Evolutionary conservation across 1,284 basidiomycete species (phyloP).

Genomic region (Entoloma clypeatum): DNA sequence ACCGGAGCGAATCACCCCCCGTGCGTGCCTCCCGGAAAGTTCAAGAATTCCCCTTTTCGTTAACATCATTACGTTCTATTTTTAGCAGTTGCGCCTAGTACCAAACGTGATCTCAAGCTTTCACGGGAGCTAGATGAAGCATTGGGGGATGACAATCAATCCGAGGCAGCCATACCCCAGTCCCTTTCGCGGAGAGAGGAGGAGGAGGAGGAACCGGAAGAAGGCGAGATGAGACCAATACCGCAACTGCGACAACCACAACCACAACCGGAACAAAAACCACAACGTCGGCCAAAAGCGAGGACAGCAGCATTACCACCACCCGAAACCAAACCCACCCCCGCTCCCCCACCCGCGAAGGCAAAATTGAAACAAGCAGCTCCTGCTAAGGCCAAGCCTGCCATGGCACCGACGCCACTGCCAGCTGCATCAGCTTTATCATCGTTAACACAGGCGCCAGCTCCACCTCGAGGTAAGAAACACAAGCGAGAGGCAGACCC

Average conservation of each 20-base stretch:
- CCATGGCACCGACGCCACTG: constrained; percentile 11
- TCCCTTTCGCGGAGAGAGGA: constrained; percentile 29
- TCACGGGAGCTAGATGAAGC: constrained; percentile 30
- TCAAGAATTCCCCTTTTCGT: not conserved
- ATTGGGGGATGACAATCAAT: constrained; percentile 41
- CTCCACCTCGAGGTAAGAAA: constrained; percentile 23
- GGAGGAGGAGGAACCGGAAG: constrained; percentile 44
- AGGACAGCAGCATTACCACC: constrained; percentile 8
- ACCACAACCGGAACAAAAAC: constrained; percentile 14
- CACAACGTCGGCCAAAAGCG: constrained; percentile 10
- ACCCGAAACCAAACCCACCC: constrained; percentile 18
- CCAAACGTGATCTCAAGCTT: constrained; percentile 28
- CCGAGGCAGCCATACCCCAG: constrained; percentile 33
- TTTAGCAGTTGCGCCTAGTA: constrained; percentile 17
- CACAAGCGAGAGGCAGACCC: constrained; percentile 21
- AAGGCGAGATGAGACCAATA: constrained; percentile 32
- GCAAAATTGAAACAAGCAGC: constrained; percentile 5
- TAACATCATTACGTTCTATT: not conserved
- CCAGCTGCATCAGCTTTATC: constrained; percentile 9
- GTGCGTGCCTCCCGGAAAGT: constrained; percentile 39
- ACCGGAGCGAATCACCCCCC: constrained; percentile 39
- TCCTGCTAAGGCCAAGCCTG: constrained; percentile 11
- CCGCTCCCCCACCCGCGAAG: constrained; percentile 7
- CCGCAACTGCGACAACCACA: constrained; percentile 19
- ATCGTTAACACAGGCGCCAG: constrained; percentile 17